A percentile compares a stretch with the other conserved stretches of the same genome.
Evolutionary conservation across 2,329 filamentous ascomycete species (phyloP).

Genomic region (Emericellopsis atlantica): DNA sequence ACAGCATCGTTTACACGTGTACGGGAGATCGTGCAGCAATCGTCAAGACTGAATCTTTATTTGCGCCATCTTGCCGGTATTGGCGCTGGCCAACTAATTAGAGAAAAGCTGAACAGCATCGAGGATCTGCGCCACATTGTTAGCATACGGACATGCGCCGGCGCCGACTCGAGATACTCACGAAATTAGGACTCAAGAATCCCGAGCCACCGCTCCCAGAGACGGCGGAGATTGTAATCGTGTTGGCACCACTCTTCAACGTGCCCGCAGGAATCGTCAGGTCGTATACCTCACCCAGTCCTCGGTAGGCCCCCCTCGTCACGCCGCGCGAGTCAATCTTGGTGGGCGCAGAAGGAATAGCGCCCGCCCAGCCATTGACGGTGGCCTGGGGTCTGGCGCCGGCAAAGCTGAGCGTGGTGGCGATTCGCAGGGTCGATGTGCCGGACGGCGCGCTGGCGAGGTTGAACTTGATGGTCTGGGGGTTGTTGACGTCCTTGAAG

Average conservation of each 20-base stretch:
- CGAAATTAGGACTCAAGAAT: conserved; percentile 46
- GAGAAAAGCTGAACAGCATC: not conserved
- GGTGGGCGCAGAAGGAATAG: conserved; percentile 37
- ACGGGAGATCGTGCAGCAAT: not conserved
- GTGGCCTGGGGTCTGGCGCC: conserved; percentile 42
- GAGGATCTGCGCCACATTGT: not conserved
- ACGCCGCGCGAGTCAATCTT: conserved; percentile 55
- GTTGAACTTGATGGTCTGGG: conserved; percentile 47
- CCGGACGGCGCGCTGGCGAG: conserved; percentile 32
- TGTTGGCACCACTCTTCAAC: conserved; percentile 47
- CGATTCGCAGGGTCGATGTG: conserved; percentile 48
- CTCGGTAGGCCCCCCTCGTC: conserved; percentile 52
- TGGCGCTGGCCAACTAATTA: not conserved
- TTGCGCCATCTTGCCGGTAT: not conserved
- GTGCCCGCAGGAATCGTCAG: conserved; percentile 45
- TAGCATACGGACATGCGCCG: not conserved
- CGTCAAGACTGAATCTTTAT: not conserved
- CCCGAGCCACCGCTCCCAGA: conserved; percentile 43
- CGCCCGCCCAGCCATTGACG: conserved; percentile 41
- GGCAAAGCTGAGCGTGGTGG: conserved; percentile 50
- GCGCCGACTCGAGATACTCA: conserved; percentile 5
- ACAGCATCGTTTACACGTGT: not conserved
- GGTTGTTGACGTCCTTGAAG: conserved; percentile 46
- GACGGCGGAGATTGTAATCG: conserved; percentile 45
- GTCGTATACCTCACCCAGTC: conserved; percentile 52